Evolutionary conservation across 1,139 yeast genomes (phyloP).

Genomic region (Geotrichum siamense): DNA sequence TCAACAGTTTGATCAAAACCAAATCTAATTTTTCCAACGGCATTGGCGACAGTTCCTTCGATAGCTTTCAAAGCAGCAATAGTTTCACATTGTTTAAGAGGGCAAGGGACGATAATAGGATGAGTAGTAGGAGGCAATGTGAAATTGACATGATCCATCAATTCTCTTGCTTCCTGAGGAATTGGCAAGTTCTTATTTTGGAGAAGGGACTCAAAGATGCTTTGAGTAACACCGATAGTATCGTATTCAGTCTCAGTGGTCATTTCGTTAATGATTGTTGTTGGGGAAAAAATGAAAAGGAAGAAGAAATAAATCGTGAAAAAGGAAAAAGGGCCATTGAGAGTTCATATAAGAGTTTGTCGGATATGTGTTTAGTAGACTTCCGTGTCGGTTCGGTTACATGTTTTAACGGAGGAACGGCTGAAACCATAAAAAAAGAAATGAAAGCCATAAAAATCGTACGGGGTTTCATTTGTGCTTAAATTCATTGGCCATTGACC

Average conservation of each 20-base stretch:
- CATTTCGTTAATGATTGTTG: too few species aligned
- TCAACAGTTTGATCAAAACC: slow-evolving; percentile 21
- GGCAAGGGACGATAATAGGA: slow-evolving; percentile 29
- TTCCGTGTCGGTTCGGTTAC: background rate
- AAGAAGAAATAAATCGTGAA: too few species aligned
- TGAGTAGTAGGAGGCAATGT: slow-evolving; percentile 22
- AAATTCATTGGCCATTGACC: too few species aligned
- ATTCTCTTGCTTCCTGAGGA: slow-evolving; percentile 25
- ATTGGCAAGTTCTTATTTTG: slow-evolving; percentile 22
- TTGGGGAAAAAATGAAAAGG: too few species aligned
- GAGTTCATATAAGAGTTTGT: too few species aligned
- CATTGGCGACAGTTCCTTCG: slow-evolving; percentile 30
- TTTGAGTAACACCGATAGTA: slow-evolving; percentile 20
- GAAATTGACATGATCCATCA: slow-evolving; percentile 23
- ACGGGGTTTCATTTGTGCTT: too few species aligned
- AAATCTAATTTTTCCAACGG: slow-evolving; percentile 28
- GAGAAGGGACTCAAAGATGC: slow-evolving; percentile 25
- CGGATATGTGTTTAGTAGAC: too few species aligned
- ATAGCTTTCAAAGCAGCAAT: slow-evolving; percentile 33
- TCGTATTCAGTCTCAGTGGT: slow-evolving; percentile 8
- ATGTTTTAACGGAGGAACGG: too few species aligned
- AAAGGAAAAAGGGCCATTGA: too few species aligned
- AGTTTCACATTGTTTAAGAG: slow-evolving; percentile 33
- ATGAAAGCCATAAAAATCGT: too few species aligned
- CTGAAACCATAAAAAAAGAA: too few species aligned